Evolutionary conservation across 2,329 filamentous ascomycete species (phyloP), one percentile per base, ranked within the genome.

Genomic region (Lasiodiplodia theobromae): DNA sequence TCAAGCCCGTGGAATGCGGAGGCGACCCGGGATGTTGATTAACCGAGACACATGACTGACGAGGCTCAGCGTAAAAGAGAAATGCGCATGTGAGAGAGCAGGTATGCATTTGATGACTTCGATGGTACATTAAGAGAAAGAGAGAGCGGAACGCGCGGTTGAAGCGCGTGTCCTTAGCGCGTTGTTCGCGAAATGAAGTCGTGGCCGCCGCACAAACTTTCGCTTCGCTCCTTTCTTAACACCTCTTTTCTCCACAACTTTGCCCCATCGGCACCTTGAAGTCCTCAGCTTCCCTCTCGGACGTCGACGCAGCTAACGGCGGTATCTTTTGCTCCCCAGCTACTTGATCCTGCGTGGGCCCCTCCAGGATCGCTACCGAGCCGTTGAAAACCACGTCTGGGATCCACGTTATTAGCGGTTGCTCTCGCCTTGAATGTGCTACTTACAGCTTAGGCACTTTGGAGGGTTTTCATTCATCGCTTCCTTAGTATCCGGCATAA

Each of bases 371-470:
- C 18, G 60, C 60, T 12, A 52, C 31, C 5, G 60, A 64, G 11
- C 34, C 44, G 60, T 64, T 64, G 28, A 64, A 64, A 14, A 64
- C 60, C 21, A 64, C 60, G 18, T 64, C 60, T 64, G 28, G 6
- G 8, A 37, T 37, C 57, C 23, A 5, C 34, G 6, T 23, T 12
- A 47, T 60, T 21, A 60, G 57, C 57, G 3, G 7, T 23, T 11
- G 5, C 23, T n/a, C 37, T 40, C 18, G 4, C 54, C 7, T 6
- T 40, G 18, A 14, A 5, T 7, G 37, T 11, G 14, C 37, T 10
- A 40, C 54, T 58, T 37, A 58, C 54, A 58, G 10, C 23, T 58
- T n/a, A 7, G 21, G n/a, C 38, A 12, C 21, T 47, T 60, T 11
- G n/a, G 23, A 4, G 11, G 21, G 4, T 60, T 47, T 4, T n/a